A percentile compares a stretch with the other conserved stretches of the same genome.
phyloP scores from a whole-genome alignment of 345 rosid genomes.

The Punica granatum region DNA sequence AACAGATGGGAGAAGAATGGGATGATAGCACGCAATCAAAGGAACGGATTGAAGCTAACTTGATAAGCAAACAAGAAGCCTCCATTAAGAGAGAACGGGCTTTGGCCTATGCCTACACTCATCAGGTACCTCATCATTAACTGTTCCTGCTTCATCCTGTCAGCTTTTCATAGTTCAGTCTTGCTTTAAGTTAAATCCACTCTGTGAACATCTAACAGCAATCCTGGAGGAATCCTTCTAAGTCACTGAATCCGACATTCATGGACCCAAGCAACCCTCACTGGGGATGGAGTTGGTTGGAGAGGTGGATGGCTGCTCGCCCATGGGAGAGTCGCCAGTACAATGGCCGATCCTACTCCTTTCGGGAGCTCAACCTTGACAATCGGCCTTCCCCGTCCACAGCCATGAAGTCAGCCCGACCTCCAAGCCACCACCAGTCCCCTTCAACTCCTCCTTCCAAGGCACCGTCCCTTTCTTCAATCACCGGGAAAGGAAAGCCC shows the following conservation, averaged over 20 bases:
- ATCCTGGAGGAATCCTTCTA: constrained; percentile 44
- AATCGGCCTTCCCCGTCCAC: constrained; percentile 32
- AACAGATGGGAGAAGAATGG: constrained; percentile 60
- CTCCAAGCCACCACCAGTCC: constrained; percentile 32
- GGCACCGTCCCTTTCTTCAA: constrained; percentile 20
- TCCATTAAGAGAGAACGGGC: constrained; percentile 88
- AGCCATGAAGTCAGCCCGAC: constrained; percentile 26
- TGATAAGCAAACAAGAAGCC: constrained; percentile 60
- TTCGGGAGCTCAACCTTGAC: not conserved
- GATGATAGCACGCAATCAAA: constrained; percentile 53
- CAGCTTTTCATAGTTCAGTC: not conserved
- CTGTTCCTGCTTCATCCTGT: not conserved
- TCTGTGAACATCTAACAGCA: constrained; percentile 25
- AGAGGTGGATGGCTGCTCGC: constrained; percentile 81
- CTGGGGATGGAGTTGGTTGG: constrained; percentile 99
- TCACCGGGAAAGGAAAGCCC: constrained; percentile 25
- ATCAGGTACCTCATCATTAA: constrained; percentile 47
- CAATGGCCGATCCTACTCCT: constrained; percentile 35
- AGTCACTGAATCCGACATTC: constrained; percentile 37
- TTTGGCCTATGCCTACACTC: constrained; percentile 74
- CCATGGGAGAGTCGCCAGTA: constrained; percentile 55
- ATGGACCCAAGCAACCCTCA: constrained; percentile 65
- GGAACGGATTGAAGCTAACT: constrained; percentile 64
- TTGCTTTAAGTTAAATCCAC: not conserved
- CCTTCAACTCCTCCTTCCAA: constrained; percentile 43